Percentiles rank a stretch among this genome's conserved stretches.
phyloP scores from a whole-genome alignment of 768 basidiomycete species.

The Nidula microcarpa region DNA sequence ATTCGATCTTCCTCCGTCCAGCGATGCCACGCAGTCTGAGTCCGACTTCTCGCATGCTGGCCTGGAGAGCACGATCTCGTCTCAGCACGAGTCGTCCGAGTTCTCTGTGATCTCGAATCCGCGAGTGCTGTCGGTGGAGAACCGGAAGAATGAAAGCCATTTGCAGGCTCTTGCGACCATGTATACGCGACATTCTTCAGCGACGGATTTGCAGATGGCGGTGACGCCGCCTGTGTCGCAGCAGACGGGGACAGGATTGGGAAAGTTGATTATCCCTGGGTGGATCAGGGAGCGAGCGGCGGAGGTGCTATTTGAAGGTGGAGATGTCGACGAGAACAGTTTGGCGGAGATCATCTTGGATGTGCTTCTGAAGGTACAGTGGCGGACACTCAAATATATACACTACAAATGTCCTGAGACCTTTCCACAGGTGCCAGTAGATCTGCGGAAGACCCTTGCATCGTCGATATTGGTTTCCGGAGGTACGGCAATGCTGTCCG shows the following conservation, averaged over 20 bases:
- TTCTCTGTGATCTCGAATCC: constrained; percentile 52
- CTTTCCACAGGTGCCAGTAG: constrained; percentile 72
- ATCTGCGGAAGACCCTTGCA: constrained; percentile 81
- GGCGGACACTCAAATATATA: too few species aligned
- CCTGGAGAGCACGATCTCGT: constrained; percentile 44
- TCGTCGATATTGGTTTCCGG: constrained; percentile 85
- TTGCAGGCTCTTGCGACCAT: constrained; percentile 65
- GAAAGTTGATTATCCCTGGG: constrained; percentile 83
- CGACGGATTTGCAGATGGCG: constrained; percentile 67
- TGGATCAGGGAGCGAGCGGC: constrained; percentile 93
- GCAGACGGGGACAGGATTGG: constrained; percentile 68
- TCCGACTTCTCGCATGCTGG: constrained; percentile 61
- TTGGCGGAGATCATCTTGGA: constrained; percentile 81
- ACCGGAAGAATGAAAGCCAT: constrained; percentile 41
- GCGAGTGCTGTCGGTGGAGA: constrained; percentile 25
- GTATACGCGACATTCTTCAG: constrained; percentile 75
- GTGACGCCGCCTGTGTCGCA: constrained; percentile 67
- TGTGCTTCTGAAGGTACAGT: constrained; percentile 69
- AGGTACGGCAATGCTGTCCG: constrained; percentile 89
- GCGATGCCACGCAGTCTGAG: constrained; percentile 60
- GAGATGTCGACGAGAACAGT: constrained; percentile 84
- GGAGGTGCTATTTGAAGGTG: constrained; percentile 87
- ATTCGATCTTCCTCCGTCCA: constrained; percentile 32
- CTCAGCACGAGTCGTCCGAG: constrained; percentile 53
- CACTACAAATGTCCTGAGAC: too few species aligned